A percentile compares a stretch with the other conserved stretches of the same genome.
phyloP scores from a whole-genome alignment of 768 basidiomycete genomes.

The Amanita inopinata region DNA sequence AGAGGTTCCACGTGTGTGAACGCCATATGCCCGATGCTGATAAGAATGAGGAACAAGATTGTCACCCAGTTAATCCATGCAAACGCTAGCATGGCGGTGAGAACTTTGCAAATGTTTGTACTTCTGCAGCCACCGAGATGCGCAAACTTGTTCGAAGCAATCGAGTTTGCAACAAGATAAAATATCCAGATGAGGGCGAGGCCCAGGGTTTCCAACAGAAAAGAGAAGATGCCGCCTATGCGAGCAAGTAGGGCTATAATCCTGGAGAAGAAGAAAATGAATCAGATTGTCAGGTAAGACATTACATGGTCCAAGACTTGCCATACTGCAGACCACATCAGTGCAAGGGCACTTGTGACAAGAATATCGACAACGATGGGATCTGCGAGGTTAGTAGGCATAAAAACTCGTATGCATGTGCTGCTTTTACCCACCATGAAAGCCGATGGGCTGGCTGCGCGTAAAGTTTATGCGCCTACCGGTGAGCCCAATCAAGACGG shows the following conservation, averaged over 20 bases:
- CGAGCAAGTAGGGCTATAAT: slow-evolving; percentile 21
- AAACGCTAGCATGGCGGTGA: slow-evolving; percentile 58
- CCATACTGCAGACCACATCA: slow-evolving; percentile 42
- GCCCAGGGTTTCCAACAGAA: slow-evolving; percentile 34
- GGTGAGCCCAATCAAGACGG: slow-evolving; percentile 32
- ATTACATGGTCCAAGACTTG: too few relatives aligned
- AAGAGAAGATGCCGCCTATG: slow-evolving; percentile 24
- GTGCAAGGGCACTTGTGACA: slow-evolving; percentile 38
- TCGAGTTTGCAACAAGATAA: slow-evolving; percentile 55
- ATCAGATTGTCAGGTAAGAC: background rate
- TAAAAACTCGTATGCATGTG: background rate
- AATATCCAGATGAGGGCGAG: slow-evolving; percentile 51
- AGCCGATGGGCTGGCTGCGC: slow-evolving; percentile 27
- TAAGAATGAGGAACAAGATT: slow-evolving; percentile 35
- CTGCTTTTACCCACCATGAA: slow-evolving; percentile 42
- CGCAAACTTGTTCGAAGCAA: slow-evolving; percentile 49
- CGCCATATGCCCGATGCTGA: slow-evolving; percentile 22
- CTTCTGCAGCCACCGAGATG: slow-evolving; percentile 49
- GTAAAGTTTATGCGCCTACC: slow-evolving; percentile 57
- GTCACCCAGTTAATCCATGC: slow-evolving; percentile 58
- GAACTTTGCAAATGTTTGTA: slow-evolving; percentile 43
- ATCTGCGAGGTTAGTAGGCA: slow-evolving; percentile 24
- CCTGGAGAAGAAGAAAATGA: slow-evolving; percentile 26
- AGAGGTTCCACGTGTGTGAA: slow-evolving; percentile 8
- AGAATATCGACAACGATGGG: slow-evolving; percentile 53